Evolutionary conservation across 345 rosid species (phyloP).

Genomic region (Hevea brasiliensis): DNA sequence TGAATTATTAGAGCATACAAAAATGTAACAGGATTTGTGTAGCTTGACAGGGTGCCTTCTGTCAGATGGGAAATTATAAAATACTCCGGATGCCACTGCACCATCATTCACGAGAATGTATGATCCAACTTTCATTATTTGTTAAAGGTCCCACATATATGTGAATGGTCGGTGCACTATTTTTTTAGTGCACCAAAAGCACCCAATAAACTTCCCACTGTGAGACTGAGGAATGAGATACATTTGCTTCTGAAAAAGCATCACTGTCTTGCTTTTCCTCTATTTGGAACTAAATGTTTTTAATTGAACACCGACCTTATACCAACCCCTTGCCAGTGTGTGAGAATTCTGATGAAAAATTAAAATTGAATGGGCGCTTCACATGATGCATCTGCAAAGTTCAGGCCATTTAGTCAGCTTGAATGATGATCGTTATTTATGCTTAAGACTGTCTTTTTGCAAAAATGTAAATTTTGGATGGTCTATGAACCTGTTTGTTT

Average conservation of each 20-base stretch:
- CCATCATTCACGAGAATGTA: too few species aligned
- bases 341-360: background rate
- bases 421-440: background rate
- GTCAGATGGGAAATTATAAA: background rate
- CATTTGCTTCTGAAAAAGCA: background rate
- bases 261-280: background rate
- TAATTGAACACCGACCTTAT: background rate
- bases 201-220: background rate
- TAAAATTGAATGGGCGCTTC: background rate
- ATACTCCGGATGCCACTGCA: too few species aligned
- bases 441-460: background rate
- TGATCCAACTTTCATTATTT: too few species aligned
- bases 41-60: background rate
- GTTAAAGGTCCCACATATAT: too few species aligned
- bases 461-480: background rate
- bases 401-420: background rate
- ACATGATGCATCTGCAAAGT: background rate
- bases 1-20: background rate
- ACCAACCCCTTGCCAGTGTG: background rate
- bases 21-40: background rate
- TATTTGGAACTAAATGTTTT: background rate
- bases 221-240: too few species aligned
- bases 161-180: too few species aligned
- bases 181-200: too few species aligned
- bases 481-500: slow-evolving; percentile 3